Conservation (phyloP, 352 stramenopile genomes). For the Pythium insidiosum region DNA sequence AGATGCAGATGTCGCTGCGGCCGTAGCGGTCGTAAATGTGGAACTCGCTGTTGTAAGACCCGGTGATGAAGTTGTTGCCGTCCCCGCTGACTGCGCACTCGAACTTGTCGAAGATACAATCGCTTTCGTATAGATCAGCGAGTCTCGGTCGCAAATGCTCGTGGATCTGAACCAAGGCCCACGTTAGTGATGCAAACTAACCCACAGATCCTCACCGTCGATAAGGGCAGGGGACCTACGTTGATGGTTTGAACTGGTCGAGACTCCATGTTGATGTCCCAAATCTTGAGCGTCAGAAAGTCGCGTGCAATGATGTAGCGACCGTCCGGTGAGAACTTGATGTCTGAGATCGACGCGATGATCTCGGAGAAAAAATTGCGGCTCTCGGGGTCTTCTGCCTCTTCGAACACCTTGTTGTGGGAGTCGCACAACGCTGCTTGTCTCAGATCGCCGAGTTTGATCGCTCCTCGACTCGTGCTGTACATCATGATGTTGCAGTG, state of each 20-base stretch:
- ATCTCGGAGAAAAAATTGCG: conserved; percentile 96
- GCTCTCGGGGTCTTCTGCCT: conserved; percentile 66
- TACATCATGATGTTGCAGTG: conserved; percentile 95
- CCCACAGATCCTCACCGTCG: background rate
- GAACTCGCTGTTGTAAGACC: conserved; percentile 93
- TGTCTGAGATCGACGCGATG: conserved; percentile 92
- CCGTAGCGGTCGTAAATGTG: conserved; percentile 88
- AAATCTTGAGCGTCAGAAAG: conserved; percentile 95
- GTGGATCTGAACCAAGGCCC: conserved; percentile 59
- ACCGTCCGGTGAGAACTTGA: conserved; percentile 91
- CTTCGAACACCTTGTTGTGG: conserved; percentile 82
- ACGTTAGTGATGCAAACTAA: background rate
- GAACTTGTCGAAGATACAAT: conserved; percentile 98
- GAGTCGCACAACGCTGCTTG: conserved; percentile 83
- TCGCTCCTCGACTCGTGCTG: conserved; percentile 86
- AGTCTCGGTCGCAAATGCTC: conserved; percentile 87
- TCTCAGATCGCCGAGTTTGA: conserved; percentile 92
- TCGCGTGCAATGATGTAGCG: conserved; percentile 93
- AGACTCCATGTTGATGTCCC: conserved; percentile 94
- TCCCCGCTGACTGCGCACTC: conserved; percentile 89
- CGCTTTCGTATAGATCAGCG: conserved; percentile 91
- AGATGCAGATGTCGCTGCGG: conserved; percentile 64
- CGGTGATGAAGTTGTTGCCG: conserved; percentile 90
- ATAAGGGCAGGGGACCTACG: conserved; percentile 30
- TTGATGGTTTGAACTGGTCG: conserved; percentile 90